Conservation (phyloP, 768 basidiomycete genomes). For the Leccinum broughii region DNA sequence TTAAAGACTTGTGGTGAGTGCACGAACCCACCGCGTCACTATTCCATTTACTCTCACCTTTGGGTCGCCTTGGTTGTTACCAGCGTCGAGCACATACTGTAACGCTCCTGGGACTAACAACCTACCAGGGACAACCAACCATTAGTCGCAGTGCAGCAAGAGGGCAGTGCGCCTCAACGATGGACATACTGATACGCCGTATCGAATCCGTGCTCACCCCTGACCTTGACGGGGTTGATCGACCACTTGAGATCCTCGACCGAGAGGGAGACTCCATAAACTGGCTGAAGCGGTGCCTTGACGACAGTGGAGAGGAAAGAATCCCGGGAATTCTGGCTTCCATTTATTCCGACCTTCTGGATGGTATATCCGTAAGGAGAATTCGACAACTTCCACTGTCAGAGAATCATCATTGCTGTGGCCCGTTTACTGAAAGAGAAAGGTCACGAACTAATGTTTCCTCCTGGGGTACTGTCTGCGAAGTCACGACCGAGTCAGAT, state of each 20-base stretch:
- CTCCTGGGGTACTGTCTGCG: not conserved
- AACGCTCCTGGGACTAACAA: not conserved
- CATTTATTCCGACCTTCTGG: not conserved
- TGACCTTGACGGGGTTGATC: not conserved
- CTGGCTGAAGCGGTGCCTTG: not conserved
- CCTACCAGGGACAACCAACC: not conserved
- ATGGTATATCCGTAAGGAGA: not conserved
- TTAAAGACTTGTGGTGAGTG: not conserved
- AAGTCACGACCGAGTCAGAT: not conserved
- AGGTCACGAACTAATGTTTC: not conserved
- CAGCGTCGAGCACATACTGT: conserved; percentile 4
- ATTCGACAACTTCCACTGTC: conserved; percentile 4
- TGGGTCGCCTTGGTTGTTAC: not conserved
- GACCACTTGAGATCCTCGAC: not conserved
- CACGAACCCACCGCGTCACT: not conserved
- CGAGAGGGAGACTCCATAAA: not conserved
- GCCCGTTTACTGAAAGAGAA: not conserved
- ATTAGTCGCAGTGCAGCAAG: not conserved
- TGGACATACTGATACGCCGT: not conserved
- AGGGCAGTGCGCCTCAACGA: not conserved
- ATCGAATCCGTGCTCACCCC: not conserved
- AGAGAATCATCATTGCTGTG: not conserved
- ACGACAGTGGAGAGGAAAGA: not conserved
- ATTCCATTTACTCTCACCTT: not conserved
- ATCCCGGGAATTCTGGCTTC: too few relatives aligned